These are phyloP conservation scores for Coffea humblotiana DNA, from an alignment of 305 asterid genomes.

Conservation along the genomic window DNA sequence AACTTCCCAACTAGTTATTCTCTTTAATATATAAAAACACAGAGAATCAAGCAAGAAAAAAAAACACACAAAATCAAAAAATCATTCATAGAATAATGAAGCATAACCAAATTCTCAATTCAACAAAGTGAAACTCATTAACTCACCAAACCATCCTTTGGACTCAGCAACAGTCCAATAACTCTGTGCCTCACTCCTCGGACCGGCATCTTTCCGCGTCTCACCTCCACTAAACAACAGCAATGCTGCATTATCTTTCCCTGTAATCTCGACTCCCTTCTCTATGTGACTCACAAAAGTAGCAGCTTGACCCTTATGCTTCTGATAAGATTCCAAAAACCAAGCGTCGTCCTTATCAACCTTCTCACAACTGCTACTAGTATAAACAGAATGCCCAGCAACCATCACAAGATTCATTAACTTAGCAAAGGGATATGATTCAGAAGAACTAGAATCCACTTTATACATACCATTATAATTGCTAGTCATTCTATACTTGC, in stretches of 20 bases:
- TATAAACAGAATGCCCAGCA: constrained; percentile 98
- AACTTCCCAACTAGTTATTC: neutral
- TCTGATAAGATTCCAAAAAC: constrained; percentile 89
- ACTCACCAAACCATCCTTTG: constrained; percentile 94
- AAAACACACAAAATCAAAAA: neutral
- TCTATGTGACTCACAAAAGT: constrained; percentile 82
- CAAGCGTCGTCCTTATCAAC: constrained; percentile 90
- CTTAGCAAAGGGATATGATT: constrained; percentile 54
- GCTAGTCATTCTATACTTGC: constrained; percentile 37
- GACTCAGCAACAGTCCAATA: constrained; percentile 93
- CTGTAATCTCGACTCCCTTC: constrained; percentile 74
- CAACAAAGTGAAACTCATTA: neutral
- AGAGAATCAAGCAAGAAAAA: neutral
- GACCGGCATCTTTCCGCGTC: constrained; percentile 94
- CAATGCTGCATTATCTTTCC: constrained; percentile 59
- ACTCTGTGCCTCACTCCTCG: constrained; percentile 95
- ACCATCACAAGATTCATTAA: constrained; percentile 87
- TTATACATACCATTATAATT: constrained; percentile 39
- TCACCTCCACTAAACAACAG: constrained; percentile 96
- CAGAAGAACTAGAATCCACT: constrained; percentile 30
- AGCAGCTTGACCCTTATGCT: constrained; percentile 93
- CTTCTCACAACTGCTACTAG: constrained; percentile 83
- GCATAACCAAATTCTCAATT: neutral
- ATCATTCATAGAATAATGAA: neutral
- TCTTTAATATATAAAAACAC: neutral